Evolutionary conservation across 139 green algal species (phyloP).

Genomic region (Volvox reticuliferus): DNA sequence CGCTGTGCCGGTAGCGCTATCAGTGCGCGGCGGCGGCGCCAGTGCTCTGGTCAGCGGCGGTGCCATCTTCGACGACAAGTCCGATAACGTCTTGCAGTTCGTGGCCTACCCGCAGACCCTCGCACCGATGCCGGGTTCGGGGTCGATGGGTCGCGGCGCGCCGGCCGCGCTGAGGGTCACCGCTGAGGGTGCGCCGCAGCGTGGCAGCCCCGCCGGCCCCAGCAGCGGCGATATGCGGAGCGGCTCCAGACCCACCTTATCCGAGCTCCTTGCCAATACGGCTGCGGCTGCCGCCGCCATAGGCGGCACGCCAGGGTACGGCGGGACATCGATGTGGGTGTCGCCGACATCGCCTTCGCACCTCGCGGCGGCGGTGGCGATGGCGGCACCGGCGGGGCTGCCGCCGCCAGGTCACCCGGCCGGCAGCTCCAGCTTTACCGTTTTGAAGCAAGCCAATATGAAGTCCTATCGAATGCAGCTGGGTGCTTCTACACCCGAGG

Average conservation of each 20-base stretch:
- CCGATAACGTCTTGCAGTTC: background rate
- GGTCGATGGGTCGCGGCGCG: background rate
- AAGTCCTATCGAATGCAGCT: background rate
- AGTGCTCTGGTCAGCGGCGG: background rate
- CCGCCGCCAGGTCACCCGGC: background rate
- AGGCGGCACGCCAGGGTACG: background rate
- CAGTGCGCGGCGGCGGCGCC: background rate
- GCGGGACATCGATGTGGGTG: background rate
- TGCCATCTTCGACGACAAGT: background rate
- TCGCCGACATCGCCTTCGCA: background rate
- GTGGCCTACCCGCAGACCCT: background rate
- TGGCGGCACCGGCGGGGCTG: background rate
- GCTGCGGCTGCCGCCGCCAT: background rate
- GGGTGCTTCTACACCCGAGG: background rate
- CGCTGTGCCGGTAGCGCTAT: too few relatives aligned
- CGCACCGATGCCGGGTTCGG: background rate
- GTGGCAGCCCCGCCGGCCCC: background rate
- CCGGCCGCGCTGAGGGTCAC: background rate
- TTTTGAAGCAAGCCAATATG: background rate
- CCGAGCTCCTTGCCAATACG: constrained; percentile 2
- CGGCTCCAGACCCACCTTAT: background rate
- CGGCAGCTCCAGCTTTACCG: background rate
- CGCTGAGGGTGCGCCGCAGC: background rate
- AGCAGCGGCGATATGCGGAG: background rate
- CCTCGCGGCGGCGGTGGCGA: background rate